Evolutionary conservation across 2,329 filamentous ascomycete genomes (phyloP).

Genomic region (Trichoderma citrinoviride): DNA sequence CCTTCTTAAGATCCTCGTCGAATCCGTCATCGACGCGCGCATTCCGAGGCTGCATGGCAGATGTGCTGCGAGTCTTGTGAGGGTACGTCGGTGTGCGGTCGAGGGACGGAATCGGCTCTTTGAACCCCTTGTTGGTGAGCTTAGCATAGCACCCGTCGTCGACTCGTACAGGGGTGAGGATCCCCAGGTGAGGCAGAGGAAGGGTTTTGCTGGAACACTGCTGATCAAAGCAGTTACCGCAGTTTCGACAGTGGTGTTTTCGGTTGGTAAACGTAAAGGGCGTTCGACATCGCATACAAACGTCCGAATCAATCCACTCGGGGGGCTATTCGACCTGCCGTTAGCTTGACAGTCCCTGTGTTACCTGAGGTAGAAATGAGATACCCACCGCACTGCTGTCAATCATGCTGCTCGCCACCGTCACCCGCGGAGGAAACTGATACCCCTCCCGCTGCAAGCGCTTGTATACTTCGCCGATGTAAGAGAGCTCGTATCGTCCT

Average conservation of each 20-base stretch:
- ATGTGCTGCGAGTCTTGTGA: constrained; percentile 63
- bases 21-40: constrained; percentile 87
- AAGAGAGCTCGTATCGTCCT: constrained; percentile 75
- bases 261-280: constrained; percentile 96
- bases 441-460: constrained; percentile 81
- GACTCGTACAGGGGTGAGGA: constrained; percentile 84
- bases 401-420: constrained; percentile 94
- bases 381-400: constrained; percentile 83
- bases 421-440: constrained; percentile 80
- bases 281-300: constrained; percentile 96
- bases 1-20: constrained; percentile 91
- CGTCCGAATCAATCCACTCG: constrained; percentile 96
- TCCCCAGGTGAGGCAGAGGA: constrained; percentile 87
- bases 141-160: constrained; percentile 95
- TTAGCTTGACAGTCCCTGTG: neutral
- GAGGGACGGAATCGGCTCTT: constrained; percentile 42
- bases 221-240: constrained; percentile 94
- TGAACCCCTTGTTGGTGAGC: constrained; percentile 66
- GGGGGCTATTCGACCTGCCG: constrained; percentile 61
- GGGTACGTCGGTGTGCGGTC: constrained; percentile 50
- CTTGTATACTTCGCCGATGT: constrained; percentile 85
- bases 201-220: constrained; percentile 88
- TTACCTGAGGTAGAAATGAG: neutral
- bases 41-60: constrained; percentile 82
- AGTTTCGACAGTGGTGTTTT: constrained; percentile 98